Base-by-base conservation (phyloP, 2,329 filamentous ascomycete species). In the Aspergillus neotritici region DNA sequence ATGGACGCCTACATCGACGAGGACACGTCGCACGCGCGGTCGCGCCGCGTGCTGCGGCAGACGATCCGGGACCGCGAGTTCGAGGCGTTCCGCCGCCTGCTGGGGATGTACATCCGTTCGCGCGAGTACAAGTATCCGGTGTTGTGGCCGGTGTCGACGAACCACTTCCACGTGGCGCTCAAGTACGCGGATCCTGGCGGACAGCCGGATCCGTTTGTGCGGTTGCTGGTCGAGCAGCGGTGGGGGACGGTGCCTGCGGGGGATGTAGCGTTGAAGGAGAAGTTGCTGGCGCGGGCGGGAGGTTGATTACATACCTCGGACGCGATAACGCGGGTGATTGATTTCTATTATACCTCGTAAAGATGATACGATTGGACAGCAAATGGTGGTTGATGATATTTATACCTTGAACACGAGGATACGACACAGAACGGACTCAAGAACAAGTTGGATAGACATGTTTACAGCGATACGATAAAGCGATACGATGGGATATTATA, bases 1-100 rank as follows among this genome's bases (percentile, higher is more conserved):
- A 44, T 48, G 11, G 60, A 63, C 21, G 64, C 66, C 5, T 68
- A 64, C 31, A 55, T 69, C n/a, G 66, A 69, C 38, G 60, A 63
- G 15, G 60, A 67, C 28, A 48, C 56, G 3, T 32, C 31, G 1
- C 52, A 49, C 6, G 46, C 57, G 1, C 60, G 67, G 6, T 64
- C 65, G 1, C 56, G 55, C 13, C 53, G 52, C 1, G 54, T 65
- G 3, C 53, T 68, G 2, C 54, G 58, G 5, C 53, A 60, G 34
- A 49, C 68, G 31, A 68, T 70, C 40, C 55, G 60, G 14, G 57
- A 56, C n/a, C 57, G 66, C 1, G 56, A 63, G 17, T 53, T 63
- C 11, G 49, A 44, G 21, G 62, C 65, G 1, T 69, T 70, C 38
- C 32, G 52, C 9, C 48, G 52, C 1, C 37, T 70, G 14, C 31